Conservation (phyloP, 169 alveolate species). For the Babesia bovis region DNA sequence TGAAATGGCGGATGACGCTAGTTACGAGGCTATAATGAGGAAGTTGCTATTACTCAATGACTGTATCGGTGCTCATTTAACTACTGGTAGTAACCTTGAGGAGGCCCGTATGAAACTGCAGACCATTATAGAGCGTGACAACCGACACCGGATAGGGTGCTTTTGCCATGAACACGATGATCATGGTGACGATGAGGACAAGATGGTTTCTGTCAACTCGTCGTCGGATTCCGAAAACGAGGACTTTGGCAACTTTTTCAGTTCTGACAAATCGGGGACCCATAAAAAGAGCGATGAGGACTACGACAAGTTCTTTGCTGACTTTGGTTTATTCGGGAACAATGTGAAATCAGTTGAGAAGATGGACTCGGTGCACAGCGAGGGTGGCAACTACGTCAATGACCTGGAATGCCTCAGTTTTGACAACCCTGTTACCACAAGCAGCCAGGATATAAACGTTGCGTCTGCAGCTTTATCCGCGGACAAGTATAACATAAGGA, state of each 20-base stretch:
- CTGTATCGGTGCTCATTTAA: conserved; percentile 33
- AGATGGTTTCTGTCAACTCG: conserved; percentile 20
- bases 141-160: not conserved
- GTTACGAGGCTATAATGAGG: conserved; percentile 31
- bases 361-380: not conserved
- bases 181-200: not conserved
- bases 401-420: conserved; percentile 17
- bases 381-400: not conserved
- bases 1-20: not conserved
- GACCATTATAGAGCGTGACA: not conserved
- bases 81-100: not conserved
- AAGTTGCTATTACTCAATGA: conserved; percentile 59
- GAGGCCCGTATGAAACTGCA: not conserved
- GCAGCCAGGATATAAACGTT: not conserved
- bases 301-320: conserved; percentile 42
- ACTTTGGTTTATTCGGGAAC: conserved; percentile 16
- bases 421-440: not conserved
- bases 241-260: conserved; percentile 6
- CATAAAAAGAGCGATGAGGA: conserved; percentile 18
- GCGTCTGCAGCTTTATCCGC: not conserved
- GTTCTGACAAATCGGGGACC: not conserved
- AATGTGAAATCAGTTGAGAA: not conserved
- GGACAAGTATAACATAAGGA: not conserved
- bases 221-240: conserved; percentile 35
- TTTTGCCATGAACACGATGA: not conserved